These are phyloP conservation scores for Panus rudis DNA, from an alignment of 768 basidiomycete species.

Conservation along the genomic window DNA sequence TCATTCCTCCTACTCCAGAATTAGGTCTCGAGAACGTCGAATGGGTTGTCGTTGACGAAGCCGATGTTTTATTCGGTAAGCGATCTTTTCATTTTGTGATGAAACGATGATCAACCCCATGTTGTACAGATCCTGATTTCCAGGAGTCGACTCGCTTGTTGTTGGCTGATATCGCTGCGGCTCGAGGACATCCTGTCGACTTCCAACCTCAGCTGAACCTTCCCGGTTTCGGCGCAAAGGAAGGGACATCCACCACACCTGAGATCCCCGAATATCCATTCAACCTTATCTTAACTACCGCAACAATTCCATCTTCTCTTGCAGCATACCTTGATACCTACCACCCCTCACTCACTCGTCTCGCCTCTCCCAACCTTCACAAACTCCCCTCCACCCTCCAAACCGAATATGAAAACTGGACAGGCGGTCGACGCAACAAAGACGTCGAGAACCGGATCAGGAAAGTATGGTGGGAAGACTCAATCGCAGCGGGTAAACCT, in stretches of 20 bases:
- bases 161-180: conserved; percentile 61
- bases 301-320: conserved; percentile 79
- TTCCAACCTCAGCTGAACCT: conserved; percentile 15
- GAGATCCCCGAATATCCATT: conserved; percentile 56
- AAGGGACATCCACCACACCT: conserved; percentile 1
- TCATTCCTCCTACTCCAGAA: conserved; percentile 32
- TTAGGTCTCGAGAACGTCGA: conserved; percentile 67
- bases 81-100: conserved; percentile 4
- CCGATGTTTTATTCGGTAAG: conserved; percentile 83
- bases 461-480: conserved; percentile 69
- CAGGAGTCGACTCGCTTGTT: conserved; percentile 63
- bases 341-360: conserved; percentile 60
- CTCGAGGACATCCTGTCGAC: conserved; percentile 44
- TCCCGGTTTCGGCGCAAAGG: neutral
- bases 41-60: conserved; percentile 90
- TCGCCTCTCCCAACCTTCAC: conserved; percentile 77
- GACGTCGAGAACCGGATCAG: conserved; percentile 74
- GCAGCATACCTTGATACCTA: conserved; percentile 52
- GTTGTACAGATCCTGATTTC: conserved; percentile 70
- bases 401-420: conserved; percentile 69
- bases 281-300: conserved; percentile 75
- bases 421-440: conserved; percentile 72
- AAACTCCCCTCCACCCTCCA: conserved; percentile 63
- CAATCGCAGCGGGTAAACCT: conserved; percentile 16
- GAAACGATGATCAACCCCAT: neutral